A percentile compares a stretch with the other conserved stretches of the same genome.
Conservation (phyloP, 768 basidiomycete species). For the Boletales sp. region DNA sequence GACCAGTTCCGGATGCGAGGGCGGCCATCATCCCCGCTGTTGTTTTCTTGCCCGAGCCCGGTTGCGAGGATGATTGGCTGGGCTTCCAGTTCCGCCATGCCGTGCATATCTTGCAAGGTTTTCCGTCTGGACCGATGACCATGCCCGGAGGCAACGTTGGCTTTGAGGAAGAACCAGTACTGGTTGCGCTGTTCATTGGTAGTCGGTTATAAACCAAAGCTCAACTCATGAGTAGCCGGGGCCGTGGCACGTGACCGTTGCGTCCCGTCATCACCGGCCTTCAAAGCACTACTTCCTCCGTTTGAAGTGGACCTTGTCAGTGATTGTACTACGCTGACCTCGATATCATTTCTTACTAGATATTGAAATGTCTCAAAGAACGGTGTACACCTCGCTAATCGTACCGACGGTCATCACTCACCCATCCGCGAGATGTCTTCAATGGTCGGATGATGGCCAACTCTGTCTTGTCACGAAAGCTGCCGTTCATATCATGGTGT, state of each 20-base stretch:
- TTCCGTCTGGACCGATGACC: conserved; percentile 89
- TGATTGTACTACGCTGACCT: background rate
- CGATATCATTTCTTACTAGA: background rate
- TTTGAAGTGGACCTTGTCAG: background rate
- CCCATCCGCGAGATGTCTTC: conserved; percentile 57
- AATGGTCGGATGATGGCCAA: conserved; percentile 78
- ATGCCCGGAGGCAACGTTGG: conserved; percentile 68
- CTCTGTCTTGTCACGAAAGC: conserved; percentile 61
- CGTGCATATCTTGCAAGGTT: conserved; percentile 91
- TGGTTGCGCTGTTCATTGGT: conserved; percentile 3
- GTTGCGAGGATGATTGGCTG: conserved; percentile 25
- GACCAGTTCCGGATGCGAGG: conserved; percentile 28
- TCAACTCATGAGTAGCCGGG: background rate
- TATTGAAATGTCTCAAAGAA: conserved; percentile 17
- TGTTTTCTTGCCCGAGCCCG: conserved; percentile 29
- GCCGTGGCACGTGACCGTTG: conserved; percentile 18
- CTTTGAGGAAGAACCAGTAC: conserved; percentile 9
- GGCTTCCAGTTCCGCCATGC: conserved; percentile 73
- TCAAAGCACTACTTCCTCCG: background rate
- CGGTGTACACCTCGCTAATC: conserved; percentile 49
- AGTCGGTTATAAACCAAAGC: too few species aligned
- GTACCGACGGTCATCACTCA: conserved; percentile 58
- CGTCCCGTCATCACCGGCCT: background rate
- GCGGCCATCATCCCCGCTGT: conserved; percentile 33
- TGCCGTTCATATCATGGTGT: conserved; percentile 66